phyloP scores from a whole-genome alignment of 1,284 basidiomycete species.

The Termitomyces sp. region DNA sequence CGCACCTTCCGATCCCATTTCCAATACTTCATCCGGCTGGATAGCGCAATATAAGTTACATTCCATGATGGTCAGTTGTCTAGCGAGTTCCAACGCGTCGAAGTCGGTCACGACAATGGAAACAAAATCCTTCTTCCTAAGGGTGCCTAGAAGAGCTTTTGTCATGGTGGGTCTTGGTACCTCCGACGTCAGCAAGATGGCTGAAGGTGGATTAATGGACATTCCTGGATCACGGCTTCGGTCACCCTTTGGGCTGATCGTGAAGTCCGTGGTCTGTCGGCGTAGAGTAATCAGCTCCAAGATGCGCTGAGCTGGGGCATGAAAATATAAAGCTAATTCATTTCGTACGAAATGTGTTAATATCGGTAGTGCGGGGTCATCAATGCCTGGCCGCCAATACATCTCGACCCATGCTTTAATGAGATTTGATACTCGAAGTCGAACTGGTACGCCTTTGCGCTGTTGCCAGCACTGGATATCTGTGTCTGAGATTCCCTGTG shows the following conservation, averaged over 20 bases:
- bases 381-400: constrained; percentile 77
- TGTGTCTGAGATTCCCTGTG: constrained; percentile 50
- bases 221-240: constrained; percentile 64
- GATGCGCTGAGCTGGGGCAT: constrained; percentile 67
- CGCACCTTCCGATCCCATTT: constrained; percentile 68
- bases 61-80: constrained; percentile 96
- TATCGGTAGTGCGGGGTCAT: constrained; percentile 54
- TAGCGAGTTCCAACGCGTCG: constrained; percentile 86
- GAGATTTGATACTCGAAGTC: constrained; percentile 86
- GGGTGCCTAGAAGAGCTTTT: constrained; percentile 66
- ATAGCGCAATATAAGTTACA: constrained; percentile 83
- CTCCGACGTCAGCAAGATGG: constrained; percentile 44
- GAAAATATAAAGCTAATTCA: constrained; percentile 59
- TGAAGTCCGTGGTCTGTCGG: constrained; percentile 36
- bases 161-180: constrained; percentile 81
- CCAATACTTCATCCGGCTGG: constrained; percentile 83
- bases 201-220: constrained; percentile 58
- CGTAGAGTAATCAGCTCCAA: constrained; percentile 63
- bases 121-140: constrained; percentile 55
- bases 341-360: constrained; percentile 64
- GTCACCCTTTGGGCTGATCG: constrained; percentile 52
- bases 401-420: constrained; percentile 91
- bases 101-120: constrained; percentile 82
- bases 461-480: constrained; percentile 79
- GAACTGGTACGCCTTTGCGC: constrained; percentile 82